Conservation (phyloP, 768 basidiomycete genomes). For the Hygrocybe punicea region DNA sequence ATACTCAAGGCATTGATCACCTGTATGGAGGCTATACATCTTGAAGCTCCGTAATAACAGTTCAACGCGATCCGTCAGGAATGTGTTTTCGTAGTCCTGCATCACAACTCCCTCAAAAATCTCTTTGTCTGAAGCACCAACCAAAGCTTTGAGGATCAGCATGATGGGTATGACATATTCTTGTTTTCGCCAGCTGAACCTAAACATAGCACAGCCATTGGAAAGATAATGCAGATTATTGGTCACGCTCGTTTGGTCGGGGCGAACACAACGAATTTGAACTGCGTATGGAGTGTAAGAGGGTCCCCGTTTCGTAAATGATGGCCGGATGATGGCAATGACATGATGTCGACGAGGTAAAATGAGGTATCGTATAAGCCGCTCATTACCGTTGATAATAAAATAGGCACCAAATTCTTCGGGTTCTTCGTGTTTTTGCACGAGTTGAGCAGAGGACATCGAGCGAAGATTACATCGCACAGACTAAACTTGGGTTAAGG, state of each 20-base stretch:
- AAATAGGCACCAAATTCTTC: conserved; percentile 99
- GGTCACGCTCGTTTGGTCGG: conserved; percentile 89
- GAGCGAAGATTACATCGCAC: conserved; percentile 86
- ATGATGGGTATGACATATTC: conserved; percentile 98
- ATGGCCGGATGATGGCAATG: conserved; percentile 85
- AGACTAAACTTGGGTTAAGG: conserved; percentile 50
- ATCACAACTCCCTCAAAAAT: conserved; percentile 96
- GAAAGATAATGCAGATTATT: conserved; percentile 98
- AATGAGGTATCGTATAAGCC: conserved; percentile 95
- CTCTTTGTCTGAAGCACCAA: conserved; percentile 89
- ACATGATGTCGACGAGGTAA: conserved; percentile 94
- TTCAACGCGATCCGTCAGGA: conserved; percentile 95
- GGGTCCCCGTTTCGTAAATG: conserved; percentile 88
- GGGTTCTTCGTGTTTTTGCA: conserved; percentile 89
- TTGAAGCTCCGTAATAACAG: conserved; percentile 93
- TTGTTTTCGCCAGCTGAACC: conserved; percentile 96
- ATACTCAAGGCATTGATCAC: conserved; percentile 89
- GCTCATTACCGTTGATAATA: conserved; percentile 97
- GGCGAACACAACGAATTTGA: conserved; percentile 91
- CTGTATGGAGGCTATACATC: conserved; percentile 81
- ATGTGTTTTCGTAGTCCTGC: conserved; percentile 96
- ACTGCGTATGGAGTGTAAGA: conserved; percentile 94
- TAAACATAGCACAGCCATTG: conserved; percentile 93
- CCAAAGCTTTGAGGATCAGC: conserved; percentile 90
- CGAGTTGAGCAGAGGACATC: conserved; percentile 82